phyloP scores from a whole-genome alignment of 208 protist species.

The Acanthamoeba rhysodes region DNA sequence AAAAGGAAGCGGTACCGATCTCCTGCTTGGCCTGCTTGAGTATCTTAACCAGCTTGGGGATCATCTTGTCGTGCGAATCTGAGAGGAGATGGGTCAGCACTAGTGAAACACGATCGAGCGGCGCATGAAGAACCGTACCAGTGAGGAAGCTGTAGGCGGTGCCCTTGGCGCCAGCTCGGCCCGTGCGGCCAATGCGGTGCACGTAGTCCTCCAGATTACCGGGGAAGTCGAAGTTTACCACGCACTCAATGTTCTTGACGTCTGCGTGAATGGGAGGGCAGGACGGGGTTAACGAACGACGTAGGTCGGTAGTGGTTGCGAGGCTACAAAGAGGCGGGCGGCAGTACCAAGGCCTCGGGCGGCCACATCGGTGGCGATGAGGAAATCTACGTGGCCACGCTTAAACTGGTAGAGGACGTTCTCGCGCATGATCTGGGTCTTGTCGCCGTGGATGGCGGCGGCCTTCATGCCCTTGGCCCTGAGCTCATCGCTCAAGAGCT shows the following conservation, averaged over 20 bases:
- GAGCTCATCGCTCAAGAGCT: conserved; percentile 93
- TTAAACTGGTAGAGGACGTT: conserved; percentile 89
- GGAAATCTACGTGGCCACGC: conserved; percentile 48
- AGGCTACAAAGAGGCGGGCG: conserved; percentile 79
- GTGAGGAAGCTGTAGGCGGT: conserved; percentile 88
- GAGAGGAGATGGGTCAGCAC: background rate
- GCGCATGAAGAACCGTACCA: background rate
- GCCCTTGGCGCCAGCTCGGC: conserved; percentile 90
- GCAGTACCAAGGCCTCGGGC: conserved; percentile 87
- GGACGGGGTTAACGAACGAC: background rate
- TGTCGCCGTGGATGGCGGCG: conserved; percentile 91
- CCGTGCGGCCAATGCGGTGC: conserved; percentile 97
- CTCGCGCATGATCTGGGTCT: conserved; percentile 91
- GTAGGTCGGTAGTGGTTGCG: background rate
- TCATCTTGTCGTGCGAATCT: conserved; percentile 52
- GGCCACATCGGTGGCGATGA: conserved; percentile 94
- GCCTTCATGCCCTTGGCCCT: conserved; percentile 71
- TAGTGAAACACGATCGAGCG: background rate
- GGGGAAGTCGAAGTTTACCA: conserved; percentile 94
- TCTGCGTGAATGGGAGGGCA: conserved; percentile 78
- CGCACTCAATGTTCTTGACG: conserved; percentile 89
- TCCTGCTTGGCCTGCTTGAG: conserved; percentile 44
- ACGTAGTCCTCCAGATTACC: conserved; percentile 95
- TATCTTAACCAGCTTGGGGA: conserved; percentile 54
- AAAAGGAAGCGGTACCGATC: background rate